Conservation (phyloP, 2,329 filamentous ascomycete genomes). For the Fusarium sp. region DNA sequence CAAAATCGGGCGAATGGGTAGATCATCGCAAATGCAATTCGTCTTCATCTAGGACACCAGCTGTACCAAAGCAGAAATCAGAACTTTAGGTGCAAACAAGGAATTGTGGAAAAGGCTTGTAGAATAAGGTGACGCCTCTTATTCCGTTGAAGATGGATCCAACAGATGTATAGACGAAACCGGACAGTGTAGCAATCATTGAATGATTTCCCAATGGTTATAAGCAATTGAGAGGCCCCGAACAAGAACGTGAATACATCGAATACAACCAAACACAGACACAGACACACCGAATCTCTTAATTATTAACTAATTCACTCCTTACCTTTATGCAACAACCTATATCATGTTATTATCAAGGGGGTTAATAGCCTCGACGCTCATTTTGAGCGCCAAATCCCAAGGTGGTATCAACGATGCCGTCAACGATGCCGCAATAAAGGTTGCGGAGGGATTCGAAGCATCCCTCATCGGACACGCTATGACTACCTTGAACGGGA, state of each 20-base stretch:
- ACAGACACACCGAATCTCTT: not conserved
- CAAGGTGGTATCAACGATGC: slow-evolving; percentile 23
- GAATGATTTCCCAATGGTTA: not conserved
- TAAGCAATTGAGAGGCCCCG: slow-evolving; percentile 16
- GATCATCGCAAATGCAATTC: too few species aligned
- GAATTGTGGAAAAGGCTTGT: not conserved
- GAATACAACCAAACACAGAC: too few species aligned
- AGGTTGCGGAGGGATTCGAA: slow-evolving; percentile 20
- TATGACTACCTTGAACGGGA: slow-evolving; percentile 15
- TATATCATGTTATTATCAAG: slow-evolving; percentile 34
- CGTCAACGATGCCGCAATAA: not conserved
- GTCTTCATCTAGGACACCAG: too few species aligned
- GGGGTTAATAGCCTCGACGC: slow-evolving; percentile 30
- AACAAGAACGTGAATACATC: not conserved
- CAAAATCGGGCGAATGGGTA: too few species aligned
- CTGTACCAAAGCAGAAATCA: too few species aligned
- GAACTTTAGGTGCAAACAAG: slow-evolving; percentile 17
- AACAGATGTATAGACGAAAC: slow-evolving; percentile 9
- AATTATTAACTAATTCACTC: slow-evolving; percentile 15
- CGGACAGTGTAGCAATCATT: slow-evolving; percentile 1
- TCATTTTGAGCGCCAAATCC: slow-evolving; percentile 25
- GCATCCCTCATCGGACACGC: slow-evolving; percentile 21
- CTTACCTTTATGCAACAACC: slow-evolving; percentile 29
- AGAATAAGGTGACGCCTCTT: slow-evolving; percentile 22
- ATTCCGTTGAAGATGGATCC: not conserved